Base-by-base conservation (phyloP, 441 rosid genomes). In the Arabidopsis lyrata region DNA sequence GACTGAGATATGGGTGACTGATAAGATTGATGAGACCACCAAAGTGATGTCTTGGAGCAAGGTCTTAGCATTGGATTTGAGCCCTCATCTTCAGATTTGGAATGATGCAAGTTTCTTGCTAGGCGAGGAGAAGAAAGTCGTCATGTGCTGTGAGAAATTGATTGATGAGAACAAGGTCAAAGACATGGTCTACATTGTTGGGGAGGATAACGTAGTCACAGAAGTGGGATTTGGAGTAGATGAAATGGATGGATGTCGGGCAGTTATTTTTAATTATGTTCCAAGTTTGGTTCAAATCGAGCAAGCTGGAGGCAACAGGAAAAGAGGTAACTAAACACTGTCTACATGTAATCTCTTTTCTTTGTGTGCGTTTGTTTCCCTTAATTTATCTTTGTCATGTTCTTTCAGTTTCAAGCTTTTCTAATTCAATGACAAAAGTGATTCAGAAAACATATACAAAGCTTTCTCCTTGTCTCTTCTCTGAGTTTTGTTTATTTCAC, bases 1-100 rank as follows among this genome's bases (percentile, higher is more conserved):
- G 61, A 52, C 71, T 24, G 71, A 66, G 71, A 27, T 66, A 14
- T 66, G 71, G 61, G 61, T 66, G 36, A 24, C 71, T n/a, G 11
- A n/a, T 38, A 6, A 5, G 22, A 52, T 38, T 18, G 53, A 48
- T 4, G 53, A 48, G 12, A 48, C 27, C 24, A 47, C 52, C 53
- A 0, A 9, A 8, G 53, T 8, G 5, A 13, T 48, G 12, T 48
- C 53, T 10, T 48, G 53, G 53, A 48, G 6, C 53, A 48, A 48
- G 29, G 27, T 48, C 27, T 48, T 48, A 48, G 6, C 13, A 48
- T 48, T 48, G 53, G 53, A 48, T 18, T 18, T 18, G 29, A 48
- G 1, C 53, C 53, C 5, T 48, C 29, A 9, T 49, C 54, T 49
- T 49, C 27, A 20, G 4, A 20, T 18, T 49, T 9, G 6, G 54